These are phyloP conservation scores for Rutstroemia sp. DNA, from an alignment of 2,329 filamentous ascomycete genomes.

Conservation along the genomic window DNA sequence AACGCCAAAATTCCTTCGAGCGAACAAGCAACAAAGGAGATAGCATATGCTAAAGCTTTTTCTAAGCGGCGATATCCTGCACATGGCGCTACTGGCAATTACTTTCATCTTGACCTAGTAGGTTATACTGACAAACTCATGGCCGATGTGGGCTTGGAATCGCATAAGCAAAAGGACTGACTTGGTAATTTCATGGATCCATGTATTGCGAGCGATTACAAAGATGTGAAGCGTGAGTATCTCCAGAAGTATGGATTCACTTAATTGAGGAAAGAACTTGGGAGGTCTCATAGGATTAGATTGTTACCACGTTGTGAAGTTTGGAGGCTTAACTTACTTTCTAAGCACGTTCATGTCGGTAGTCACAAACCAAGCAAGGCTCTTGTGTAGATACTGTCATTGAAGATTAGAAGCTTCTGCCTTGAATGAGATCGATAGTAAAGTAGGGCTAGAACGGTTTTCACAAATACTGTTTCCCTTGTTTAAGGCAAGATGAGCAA, in stretches of 20 bases:
- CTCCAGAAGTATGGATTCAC: background rate
- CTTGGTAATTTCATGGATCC: background rate
- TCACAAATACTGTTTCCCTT: no score
- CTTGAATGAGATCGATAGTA: no score
- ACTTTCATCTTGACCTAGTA: slow-evolving; percentile 3
- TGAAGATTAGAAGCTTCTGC: no score
- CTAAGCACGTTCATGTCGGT: no score
- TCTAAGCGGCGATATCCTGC: slow-evolving; percentile 8
- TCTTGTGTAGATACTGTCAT: no score
- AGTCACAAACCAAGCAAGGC: no score
- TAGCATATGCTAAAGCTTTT: slow-evolving; percentile 4
- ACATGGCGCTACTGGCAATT: background rate
- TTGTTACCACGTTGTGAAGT: no score
- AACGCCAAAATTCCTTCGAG: background rate
- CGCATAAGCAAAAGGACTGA: background rate
- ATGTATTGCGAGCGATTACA: background rate
- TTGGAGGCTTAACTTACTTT: no score
- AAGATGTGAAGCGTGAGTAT: background rate
- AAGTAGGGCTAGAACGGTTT: no score
- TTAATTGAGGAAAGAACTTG: background rate
- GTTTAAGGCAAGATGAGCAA: no score
- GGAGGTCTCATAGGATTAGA: background rate
- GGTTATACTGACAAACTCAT: slow-evolving; percentile 5
- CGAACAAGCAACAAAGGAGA: background rate
- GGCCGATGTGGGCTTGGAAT: background rate